Base-by-base conservation (phyloP, 306 rosid genomes). In the Cucurbita pepo region DNA sequence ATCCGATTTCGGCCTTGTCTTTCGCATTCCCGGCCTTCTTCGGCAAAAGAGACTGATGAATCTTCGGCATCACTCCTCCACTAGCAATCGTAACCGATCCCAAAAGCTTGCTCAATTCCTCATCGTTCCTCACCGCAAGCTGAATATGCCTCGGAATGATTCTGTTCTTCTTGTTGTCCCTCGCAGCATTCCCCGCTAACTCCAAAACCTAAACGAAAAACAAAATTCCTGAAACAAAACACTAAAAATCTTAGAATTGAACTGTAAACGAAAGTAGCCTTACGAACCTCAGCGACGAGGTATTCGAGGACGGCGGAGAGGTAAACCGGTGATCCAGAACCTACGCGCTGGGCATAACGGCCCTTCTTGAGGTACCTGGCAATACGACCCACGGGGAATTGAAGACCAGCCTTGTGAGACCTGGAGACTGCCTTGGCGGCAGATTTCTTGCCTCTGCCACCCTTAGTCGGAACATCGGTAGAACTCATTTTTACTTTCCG, bases 251-350 rank as follows among this genome's bases (percentile, higher is more conserved):
- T 43, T 47, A 18, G 8, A 12, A 66, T 8, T 6, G 6, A 22
- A 13, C 38, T 19, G 3, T 5, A 47, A 12, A 13, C 11, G 3
- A 64, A 43, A 4, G 19, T 11, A 43, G 5, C 5, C 3, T 19
- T 10, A 8, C 71, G 0, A 52, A 91, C 96, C 92, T 92, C 97
- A 1, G 97, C 97, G 0, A 92, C 89, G 2, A 92, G 97, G 8
- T 92, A 92, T 25, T 92, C 97, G 5, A 92, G 96, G 8, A 92
- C 96, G 0, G 97, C 97, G 0, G 96, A 83, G 61, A 92, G 96
- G 48, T 92, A 92, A 67, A 92, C 96, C 0, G 97, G 96, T 0
- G 95, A 83, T 0, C 97, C 97, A 5, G 96, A 83, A 0, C 95
- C 96, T 0, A 89, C 90, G 0, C 97, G 91, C 74, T 81, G 88